Conservation (phyloP, 306 rosid species). For the Geum urbanum region DNA sequence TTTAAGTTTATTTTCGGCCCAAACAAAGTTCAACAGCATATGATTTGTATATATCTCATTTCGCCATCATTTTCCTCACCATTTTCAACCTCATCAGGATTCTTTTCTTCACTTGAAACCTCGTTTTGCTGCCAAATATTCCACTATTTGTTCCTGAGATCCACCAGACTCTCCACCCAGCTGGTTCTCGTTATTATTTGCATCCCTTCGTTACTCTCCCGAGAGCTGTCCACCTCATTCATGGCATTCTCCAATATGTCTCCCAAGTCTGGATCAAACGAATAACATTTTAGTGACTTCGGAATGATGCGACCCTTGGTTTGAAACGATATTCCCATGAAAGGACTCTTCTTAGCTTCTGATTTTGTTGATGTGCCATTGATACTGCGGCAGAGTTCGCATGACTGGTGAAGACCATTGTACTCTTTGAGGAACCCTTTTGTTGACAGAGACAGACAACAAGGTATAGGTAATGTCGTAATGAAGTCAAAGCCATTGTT, state of each 20-base stretch:
- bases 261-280: slow-evolving; percentile 50
- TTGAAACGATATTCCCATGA: slow-evolving; percentile 45
- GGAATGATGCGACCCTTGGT: slow-evolving; percentile 50
- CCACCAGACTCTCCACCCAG: slow-evolving; percentile 75
- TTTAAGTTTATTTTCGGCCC: too few relatives aligned
- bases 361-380: slow-evolving; percentile 39
- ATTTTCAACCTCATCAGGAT: slow-evolving; percentile 11
- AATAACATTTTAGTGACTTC: slow-evolving; percentile 41
- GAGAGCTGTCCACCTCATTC: slow-evolving; percentile 12
- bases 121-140: slow-evolving; percentile 35
- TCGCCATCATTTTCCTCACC: slow-evolving; percentile 41
- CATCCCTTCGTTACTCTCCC: slow-evolving; percentile 30
- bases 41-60: slow-evolving; percentile 12
- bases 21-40: slow-evolving; percentile 25
- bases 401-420: slow-evolving; percentile 39
- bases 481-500: slow-evolving; percentile 50
- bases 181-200: slow-evolving; percentile 51
- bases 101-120: slow-evolving; percentile 29
- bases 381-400: slow-evolving; percentile 1
- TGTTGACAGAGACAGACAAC: slow-evolving; percentile 33
- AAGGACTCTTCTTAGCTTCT: slow-evolving; percentile 39
- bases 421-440: slow-evolving; percentile 35
- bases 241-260: slow-evolving; percentile 33
- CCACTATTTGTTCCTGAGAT: slow-evolving; percentile 63
- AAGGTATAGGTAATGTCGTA: slow-evolving; percentile 42